Base-by-base conservation (phyloP, 768 basidiomycete genomes). In the Suillus fuscotomentosus region DNA sequence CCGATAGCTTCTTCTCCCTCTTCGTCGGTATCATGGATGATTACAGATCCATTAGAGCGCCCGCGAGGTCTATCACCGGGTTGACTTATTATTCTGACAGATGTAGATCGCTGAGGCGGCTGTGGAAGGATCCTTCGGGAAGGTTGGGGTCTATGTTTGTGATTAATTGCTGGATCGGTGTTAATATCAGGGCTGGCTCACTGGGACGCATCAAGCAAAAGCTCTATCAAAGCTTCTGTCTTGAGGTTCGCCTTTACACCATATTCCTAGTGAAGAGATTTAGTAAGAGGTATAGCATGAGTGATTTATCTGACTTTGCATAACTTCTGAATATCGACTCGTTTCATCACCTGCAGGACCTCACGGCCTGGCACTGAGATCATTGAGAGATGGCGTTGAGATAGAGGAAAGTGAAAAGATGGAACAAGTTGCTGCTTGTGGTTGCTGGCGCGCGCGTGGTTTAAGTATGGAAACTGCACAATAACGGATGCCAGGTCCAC, bases 211-310 rank as follows among this genome's bases (percentile, higher is more conserved):
- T 88, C 85, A 15, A 91, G 78, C 34, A 94, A 78, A 20, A 91
- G 80, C 71, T 92, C 88, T 70, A 94, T 91, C 67, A 94, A 79
- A 55, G 86, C 87, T 70, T 92, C 90, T 27, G 89, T 85, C 79
- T 91, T 93, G 71, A 92, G 83, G 76, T 93, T 93, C 53, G 92
- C 92, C 76, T 85, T 90, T 66, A 94, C 85, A 64, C 91, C 90
- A 71, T 88, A 86, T 69, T 92, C 89, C 91, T 94, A 62, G 34
- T 61, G 14, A 63, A 70, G 63, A 67, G 65, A 67, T 62, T 42
- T 65, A 11, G 51, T 57, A 55, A 68, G 71, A 62, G 70, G 65
- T n/a, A 34, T 62, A 48, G 38, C 41, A 62, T 5, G 38, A 5
- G 57, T 20, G 51, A 50, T 50, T 47, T 14, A 22, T 64, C 66